Evolutionary conservation across 2,329 filamentous ascomycete genomes (phyloP).

Genomic region (Fusarium pseudograminearum): DNA sequence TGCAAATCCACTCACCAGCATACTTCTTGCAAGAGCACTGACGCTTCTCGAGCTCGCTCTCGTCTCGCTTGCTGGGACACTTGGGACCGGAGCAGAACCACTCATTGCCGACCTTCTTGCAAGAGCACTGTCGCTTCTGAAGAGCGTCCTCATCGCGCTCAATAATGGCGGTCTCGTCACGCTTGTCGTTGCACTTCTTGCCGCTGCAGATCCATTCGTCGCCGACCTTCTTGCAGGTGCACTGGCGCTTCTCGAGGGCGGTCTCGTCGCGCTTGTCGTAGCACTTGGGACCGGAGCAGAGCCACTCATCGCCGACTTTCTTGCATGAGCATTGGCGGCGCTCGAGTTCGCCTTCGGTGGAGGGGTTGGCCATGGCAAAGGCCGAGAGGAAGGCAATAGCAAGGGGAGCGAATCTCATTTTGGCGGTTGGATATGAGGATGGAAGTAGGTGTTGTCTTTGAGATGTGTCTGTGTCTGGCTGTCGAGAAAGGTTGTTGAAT

Average conservation of each 20-base stretch:
- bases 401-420: constrained; percentile 22
- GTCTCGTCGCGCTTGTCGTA: background rate
- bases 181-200: background rate
- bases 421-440: background rate
- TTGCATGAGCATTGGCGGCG: constrained; percentile 11
- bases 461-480: too few relatives aligned
- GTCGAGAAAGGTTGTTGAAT: accelerated
- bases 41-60: background rate
- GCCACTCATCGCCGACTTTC: constrained; percentile 7
- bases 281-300: constrained; percentile 8
- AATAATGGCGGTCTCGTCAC: too few relatives aligned
- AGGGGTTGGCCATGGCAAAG: constrained; percentile 15
- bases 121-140: constrained; percentile 1
- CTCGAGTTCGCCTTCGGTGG: background rate
- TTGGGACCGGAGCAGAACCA: constrained; percentile 13
- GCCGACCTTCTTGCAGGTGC: constrained; percentile 10
- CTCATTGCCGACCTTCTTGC: constrained; percentile 8
- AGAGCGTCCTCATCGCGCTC: accelerated
- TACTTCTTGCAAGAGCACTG: constrained; percentile 16
- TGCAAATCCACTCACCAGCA: constrained; percentile 16
- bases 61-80: background rate
- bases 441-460: background rate
- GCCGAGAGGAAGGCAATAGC: constrained; percentile 24
- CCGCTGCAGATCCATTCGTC: constrained; percentile 20
- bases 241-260: constrained; percentile 11